A percentile compares a stretch with the other conserved stretches of the same genome.
phyloP scores from a whole-genome alignment of 768 basidiomycete species.

The Suillus fuscotomentosus region DNA sequence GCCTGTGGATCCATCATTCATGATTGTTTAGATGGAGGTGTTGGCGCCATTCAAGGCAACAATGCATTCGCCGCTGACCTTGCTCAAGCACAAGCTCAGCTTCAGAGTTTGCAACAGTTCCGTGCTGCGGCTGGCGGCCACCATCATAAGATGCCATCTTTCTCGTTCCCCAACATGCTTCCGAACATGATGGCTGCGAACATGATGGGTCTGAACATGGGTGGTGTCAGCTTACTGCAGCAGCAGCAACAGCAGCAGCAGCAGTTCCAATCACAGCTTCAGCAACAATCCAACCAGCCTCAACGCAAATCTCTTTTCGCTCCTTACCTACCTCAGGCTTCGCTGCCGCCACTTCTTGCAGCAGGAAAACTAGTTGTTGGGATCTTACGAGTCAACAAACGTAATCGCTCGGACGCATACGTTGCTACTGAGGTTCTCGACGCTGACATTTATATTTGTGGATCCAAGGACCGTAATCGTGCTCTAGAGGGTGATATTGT shows the following conservation, averaged over 20 bases:
- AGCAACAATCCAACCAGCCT: constrained; percentile 88
- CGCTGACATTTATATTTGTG: constrained; percentile 98
- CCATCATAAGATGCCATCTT: constrained; percentile 96
- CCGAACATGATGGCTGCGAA: constrained; percentile 97
- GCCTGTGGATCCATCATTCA: constrained; percentile 1
- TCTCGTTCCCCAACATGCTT: constrained; percentile 97
- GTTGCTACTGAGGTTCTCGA: constrained; percentile 98
- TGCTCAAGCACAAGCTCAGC: constrained; percentile 94
- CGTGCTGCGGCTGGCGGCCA: constrained; percentile 93
- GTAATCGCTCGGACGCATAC: constrained; percentile 97
- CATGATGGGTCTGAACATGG: constrained; percentile 88
- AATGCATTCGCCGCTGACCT: constrained; percentile 77
- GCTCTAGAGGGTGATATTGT: constrained; percentile 98
- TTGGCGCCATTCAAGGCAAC: constrained; percentile 62
- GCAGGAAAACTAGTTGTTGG: constrained; percentile 98
- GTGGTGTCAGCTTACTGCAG: constrained; percentile 82
- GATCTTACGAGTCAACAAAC: constrained; percentile 95
- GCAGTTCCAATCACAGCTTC: constrained; percentile 93
- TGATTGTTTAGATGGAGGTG: constrained; percentile 45
- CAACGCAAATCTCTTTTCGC: constrained; percentile 98
- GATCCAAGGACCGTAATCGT: constrained; percentile 97
- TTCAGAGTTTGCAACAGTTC: constrained; percentile 95
- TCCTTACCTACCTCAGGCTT: constrained; percentile 97
- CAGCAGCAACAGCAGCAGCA: constrained; percentile 74
- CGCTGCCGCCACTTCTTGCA: constrained; percentile 91